Conservation (phyloP, 2,329 filamentous ascomycete genomes). For the Didymella keratinophila region DNA sequence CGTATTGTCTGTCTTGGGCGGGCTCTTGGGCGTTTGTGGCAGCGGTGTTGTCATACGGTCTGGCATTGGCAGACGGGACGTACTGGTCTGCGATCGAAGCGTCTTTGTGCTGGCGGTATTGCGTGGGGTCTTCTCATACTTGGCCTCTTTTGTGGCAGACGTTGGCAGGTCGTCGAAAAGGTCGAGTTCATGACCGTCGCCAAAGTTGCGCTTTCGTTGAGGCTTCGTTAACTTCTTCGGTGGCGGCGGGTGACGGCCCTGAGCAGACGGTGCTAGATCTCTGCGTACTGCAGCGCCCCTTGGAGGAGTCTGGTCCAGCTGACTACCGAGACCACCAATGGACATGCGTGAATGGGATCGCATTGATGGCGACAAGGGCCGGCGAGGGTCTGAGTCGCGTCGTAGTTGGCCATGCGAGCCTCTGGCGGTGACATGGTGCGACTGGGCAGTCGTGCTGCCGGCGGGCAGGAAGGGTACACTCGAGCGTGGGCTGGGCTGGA, state of each 20-base stretch:
- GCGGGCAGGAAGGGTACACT: slow-evolving; percentile 81
- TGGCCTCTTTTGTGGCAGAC: slow-evolving; percentile 80
- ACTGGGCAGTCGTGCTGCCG: slow-evolving; percentile 74
- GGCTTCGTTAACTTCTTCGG: slow-evolving; percentile 57
- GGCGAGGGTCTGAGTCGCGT: slow-evolving; percentile 77
- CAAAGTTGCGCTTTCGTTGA: slow-evolving; percentile 64
- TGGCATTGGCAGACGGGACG: slow-evolving; percentile 50
- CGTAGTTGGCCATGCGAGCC: slow-evolving; percentile 75
- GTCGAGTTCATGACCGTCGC: slow-evolving; percentile 91
- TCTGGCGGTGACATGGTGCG: slow-evolving; percentile 80
- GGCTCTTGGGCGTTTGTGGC: slow-evolving; percentile 64
- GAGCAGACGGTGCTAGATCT: slow-evolving; percentile 58
- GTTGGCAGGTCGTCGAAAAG: slow-evolving; percentile 95
- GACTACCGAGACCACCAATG: slow-evolving; percentile 55
- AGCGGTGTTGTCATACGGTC: slow-evolving; percentile 57
- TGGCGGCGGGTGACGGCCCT: slow-evolving; percentile 61
- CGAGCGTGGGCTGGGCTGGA: slow-evolving; percentile 66
- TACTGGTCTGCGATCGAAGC: slow-evolving; percentile 60
- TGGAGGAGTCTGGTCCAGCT: slow-evolving; percentile 61
- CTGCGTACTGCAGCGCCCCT: slow-evolving; percentile 54
- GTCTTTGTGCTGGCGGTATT: slow-evolving; percentile 73
- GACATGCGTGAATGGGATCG: slow-evolving; percentile 58
- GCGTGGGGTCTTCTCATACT: slow-evolving; percentile 80
- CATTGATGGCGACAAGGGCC: slow-evolving; percentile 56
- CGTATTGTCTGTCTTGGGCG: slow-evolving; percentile 60